Percentiles rank a stretch among this genome's conserved stretches.
phyloP scores from a whole-genome alignment of 129 eudicot species.

The Cynara cardunculus region DNA sequence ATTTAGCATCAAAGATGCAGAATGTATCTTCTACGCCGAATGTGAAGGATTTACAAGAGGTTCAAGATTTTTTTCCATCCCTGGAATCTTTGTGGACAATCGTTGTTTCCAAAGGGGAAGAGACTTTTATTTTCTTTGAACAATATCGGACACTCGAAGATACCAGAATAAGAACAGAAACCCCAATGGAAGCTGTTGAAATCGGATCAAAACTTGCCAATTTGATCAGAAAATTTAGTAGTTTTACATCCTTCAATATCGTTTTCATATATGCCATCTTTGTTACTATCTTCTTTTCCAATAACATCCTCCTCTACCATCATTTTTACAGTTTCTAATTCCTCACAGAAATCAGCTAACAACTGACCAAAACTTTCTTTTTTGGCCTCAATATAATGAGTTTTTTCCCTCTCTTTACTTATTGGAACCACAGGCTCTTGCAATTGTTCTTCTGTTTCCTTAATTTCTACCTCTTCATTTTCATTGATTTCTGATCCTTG shows the following conservation, averaged over 20 bases:
- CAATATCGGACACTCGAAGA: constrained; percentile 26
- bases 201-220: not conserved
- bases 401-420: not conserved
- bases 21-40: not conserved
- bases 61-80: not conserved
- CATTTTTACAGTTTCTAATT: not conserved
- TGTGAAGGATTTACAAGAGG: constrained; percentile 20
- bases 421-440: not conserved
- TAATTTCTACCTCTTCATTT: not conserved
- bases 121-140: constrained; percentile 11
- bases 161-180: constrained; percentile 14
- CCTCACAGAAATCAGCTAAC: not conserved
- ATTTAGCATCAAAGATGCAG: not conserved
- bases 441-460: not conserved
- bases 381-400: not conserved
- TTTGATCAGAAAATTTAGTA: not conserved
- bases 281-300: not conserved
- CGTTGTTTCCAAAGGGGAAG: not conserved
- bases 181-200: constrained; percentile 5
- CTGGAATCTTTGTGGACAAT: not conserved
- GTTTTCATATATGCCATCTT: not conserved
- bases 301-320: constrained; percentile 8
- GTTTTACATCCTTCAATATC: not conserved
- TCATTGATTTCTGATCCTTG: constrained; percentile 6
- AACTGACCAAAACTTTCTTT: not conserved